Evolutionary conservation across 331 rosid genomes (phyloP), one percentile per base, ranked within the genome.

Genomic region (Rosa hybrid): DNA sequence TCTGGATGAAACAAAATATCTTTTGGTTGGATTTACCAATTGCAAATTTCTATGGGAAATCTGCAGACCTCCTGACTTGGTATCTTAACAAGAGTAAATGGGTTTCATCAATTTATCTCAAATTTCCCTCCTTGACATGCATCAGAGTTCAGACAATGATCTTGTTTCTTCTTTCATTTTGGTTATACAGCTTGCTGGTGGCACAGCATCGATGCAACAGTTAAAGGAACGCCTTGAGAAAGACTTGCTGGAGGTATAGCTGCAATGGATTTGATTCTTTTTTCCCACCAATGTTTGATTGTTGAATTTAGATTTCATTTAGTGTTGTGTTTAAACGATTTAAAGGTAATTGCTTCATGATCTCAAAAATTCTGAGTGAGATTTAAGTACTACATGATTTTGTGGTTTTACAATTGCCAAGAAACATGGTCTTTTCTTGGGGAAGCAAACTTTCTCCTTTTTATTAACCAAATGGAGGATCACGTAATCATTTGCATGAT

Each of bases 191-290:
- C 99, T 96, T 83, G 90, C 99, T 38, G 99, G 99, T 74, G 99
- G 99, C 51, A 96, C 99, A 44, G 97, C 98, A 21, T 93, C 99
- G 63, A 96, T 96, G 99, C 99, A 96, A 75, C 98, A 96, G 76
- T 83, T 96, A 75, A 96, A 96, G 90, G 98, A 96, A 83, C 98
- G 97, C 25, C 95, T 96, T 60, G 99, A 96, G 92, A 96, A 96
- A 84, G 99, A 96, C 81, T 88, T 96, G 89, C 82, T 96, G 68
- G 99, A 96, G 94, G 99, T 96, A 87, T 46, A 68, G 39, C 79
- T 21, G 25, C 51, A 27, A 68, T 46, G 16, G 14, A 34, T 17
- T 7, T 18, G 76, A 18, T 68, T 54, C 16, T 42, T 21, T 70
- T 71, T 34, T 20, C 4, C 21, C 34, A 25, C 25, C 46, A 12